Base-by-base conservation (phyloP, 805 yeast genomes). In the Kluyveromyces lactis region DNA sequence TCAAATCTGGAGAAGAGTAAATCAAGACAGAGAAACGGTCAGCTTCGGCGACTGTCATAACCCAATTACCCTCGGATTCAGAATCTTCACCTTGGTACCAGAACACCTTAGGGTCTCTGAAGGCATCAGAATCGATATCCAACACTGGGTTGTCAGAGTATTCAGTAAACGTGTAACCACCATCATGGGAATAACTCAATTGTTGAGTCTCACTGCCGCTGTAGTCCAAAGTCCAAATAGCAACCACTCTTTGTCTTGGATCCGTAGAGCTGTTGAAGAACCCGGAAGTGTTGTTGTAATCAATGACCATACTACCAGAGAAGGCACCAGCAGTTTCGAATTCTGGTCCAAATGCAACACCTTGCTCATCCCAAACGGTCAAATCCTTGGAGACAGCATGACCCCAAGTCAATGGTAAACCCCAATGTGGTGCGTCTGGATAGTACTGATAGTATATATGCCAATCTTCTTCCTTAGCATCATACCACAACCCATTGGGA, bases 401-500 rank as follows among this genome's bases (percentile, higher is more conserved):
- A 8, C 72, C 72, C 72, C 72, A 67, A 42, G 52, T 59, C 35
- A 62, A 40, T 17, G 65, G 67, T 24, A 46, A 42, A 1, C 58
- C 67, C 56, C 67, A 60, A 3, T 51, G 47, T 4, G 58, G 51
- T 11, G 39, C 59, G 32, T 58, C 48, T 2, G 69, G 69, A 41
- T 63, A 60, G 50, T 53, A 58, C 45, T 67, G 72, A 47, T 48
- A 67, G 52, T 63, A 67, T 37, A 58, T 28, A 43, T 67, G 72
- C 55, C 57, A 67, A 16, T 53, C 17, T 6, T 53, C 49, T 7
- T 52, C 55, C 26, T 44, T 49, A 8, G 48, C 45, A 44, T 63
- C 64, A 42, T 55, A 64, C 45, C 61, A 53, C 34, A 65, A 46
- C 5, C 71, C 72, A 42, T 66, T 66, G n/a, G 72, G 71, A 44